phyloP scores from a whole-genome alignment of 1,284 basidiomycete species.

The Takashimella koratensis region DNA sequence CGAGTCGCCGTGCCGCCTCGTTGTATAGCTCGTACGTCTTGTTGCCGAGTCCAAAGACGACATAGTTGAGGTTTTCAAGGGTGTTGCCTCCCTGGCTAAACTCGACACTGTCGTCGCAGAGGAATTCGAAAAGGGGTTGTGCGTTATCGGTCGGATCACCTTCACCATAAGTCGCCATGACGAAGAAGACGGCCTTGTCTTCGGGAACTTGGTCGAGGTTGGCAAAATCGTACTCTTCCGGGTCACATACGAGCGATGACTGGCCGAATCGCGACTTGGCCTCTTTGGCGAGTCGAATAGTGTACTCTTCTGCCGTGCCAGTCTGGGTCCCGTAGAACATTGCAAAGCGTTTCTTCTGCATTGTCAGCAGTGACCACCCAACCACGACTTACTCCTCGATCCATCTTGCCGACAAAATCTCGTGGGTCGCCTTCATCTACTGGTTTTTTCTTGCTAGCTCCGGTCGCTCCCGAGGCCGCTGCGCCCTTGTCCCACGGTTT shows the following conservation, averaged over 20 bases:
- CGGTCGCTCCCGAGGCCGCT: conserved; percentile 2
- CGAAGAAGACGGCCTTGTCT: conserved; percentile 76
- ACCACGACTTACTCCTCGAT: conserved; percentile 66
- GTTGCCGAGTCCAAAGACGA: conserved; percentile 93
- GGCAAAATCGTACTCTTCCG: conserved; percentile 96
- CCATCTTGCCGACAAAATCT: conserved; percentile 88
- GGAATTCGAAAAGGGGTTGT: conserved; percentile 88
- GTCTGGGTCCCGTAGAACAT: conserved; percentile 97
- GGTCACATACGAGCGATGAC: conserved; percentile 88
- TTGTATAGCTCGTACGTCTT: conserved; percentile 96
- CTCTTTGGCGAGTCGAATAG: conserved; percentile 87
- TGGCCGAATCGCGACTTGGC: conserved; percentile 91
- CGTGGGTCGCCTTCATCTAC: conserved; percentile 72
- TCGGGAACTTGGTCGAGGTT: conserved; percentile 87
- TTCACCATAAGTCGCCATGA: conserved; percentile 97
- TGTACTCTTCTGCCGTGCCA: conserved; percentile 93
- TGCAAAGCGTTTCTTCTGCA: conserved; percentile 85
- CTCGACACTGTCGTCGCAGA: conserved; percentile 79
- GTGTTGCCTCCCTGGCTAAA: conserved; percentile 65
- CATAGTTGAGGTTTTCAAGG: conserved; percentile 86
- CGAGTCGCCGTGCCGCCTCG: conserved; percentile 76
- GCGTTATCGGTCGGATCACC: conserved; percentile 99
- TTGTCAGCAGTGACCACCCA: neutral
- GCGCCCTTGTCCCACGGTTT: conserved; percentile 9
- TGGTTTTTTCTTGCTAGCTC: conserved; percentile 53